phyloP scores from a whole-genome alignment of 2,329 filamentous ascomycete genomes.

The Aspergillus sp. region DNA sequence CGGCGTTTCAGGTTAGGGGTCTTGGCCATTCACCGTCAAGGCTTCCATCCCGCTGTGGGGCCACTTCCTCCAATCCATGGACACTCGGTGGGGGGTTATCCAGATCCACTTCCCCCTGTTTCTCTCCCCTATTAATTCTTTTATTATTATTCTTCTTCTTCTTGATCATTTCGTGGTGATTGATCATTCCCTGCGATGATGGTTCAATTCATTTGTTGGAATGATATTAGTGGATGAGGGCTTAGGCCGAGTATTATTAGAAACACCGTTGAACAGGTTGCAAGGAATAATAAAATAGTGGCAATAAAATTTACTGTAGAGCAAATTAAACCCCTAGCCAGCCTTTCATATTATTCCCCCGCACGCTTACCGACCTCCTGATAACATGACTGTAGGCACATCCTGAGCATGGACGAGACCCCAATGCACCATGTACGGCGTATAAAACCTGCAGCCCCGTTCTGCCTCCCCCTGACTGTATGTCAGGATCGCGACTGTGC shows the following conservation, averaged over 20 bases:
- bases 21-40: constrained; percentile 6
- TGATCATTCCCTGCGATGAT: neutral
- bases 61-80: constrained; percentile 3
- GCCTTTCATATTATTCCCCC: too few relatives aligned
- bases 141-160: neutral
- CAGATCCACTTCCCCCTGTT: constrained; percentile 1
- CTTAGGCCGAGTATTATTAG: too few relatives aligned
- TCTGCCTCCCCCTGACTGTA: neutral
- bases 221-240: neutral
- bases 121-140: neutral
- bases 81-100: neutral
- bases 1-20: constrained; percentile 15
- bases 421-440: neutral
- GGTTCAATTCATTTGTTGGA: neutral
- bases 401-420: neutral
- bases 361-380: neutral
- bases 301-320: too few relatives aligned
- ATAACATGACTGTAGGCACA: neutral
- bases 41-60: constrained; percentile 18
- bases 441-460: neutral
- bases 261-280: too few relatives aligned
- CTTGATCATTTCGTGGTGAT: neutral
- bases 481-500: neutral
- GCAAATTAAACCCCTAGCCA: too few relatives aligned
- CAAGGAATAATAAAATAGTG: too few relatives aligned